Conservation (phyloP, 179 eudicot species). For the Drosera spatulata region DNA sequence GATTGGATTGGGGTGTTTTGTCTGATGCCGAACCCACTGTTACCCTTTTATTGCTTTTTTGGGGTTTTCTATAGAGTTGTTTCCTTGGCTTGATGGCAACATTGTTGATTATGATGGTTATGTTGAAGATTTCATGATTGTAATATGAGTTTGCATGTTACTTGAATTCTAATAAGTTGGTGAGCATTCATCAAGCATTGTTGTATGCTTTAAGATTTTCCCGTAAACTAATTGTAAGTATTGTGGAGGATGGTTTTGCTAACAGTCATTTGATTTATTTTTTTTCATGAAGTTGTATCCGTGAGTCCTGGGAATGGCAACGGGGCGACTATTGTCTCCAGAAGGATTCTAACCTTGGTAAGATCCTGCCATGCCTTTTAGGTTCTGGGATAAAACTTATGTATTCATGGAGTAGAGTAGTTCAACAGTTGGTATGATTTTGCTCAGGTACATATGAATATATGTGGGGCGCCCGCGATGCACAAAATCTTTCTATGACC, state of each 20-base stretch:
- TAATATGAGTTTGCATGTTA: too few species aligned
- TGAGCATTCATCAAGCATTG: too few species aligned
- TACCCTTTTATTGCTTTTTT: too few species aligned
- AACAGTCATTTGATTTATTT: slow-evolving; percentile 1
- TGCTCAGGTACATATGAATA: slow-evolving; percentile 32
- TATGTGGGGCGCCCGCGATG: slow-evolving; percentile 39
- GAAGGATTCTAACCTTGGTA: slow-evolving; percentile 39
- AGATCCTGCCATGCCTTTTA: slow-evolving; percentile 8
- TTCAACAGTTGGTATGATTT: not conserved
- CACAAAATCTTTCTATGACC: slow-evolving; percentile 39
- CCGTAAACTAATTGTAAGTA: not conserved
- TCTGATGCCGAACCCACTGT: too few species aligned
- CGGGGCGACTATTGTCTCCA: slow-evolving; percentile 23
- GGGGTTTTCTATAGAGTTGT: too few species aligned
- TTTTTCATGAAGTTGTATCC: slow-evolving; percentile 14
- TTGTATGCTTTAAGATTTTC: too few species aligned
- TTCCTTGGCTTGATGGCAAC: too few species aligned
- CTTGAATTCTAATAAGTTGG: too few species aligned
- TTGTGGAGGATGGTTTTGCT: not conserved
- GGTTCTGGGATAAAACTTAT: slow-evolving; percentile 1
- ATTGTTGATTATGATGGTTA: too few species aligned
- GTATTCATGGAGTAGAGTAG: slow-evolving; percentile 1
- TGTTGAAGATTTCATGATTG: too few species aligned
- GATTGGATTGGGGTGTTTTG: too few species aligned
- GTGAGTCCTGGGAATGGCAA: slow-evolving; percentile 49